A percentile compares a stretch with the other conserved stretches of the same genome.
phyloP scores from a whole-genome alignment of 345 rosid species.

The Anastatica hierochuntica region DNA sequence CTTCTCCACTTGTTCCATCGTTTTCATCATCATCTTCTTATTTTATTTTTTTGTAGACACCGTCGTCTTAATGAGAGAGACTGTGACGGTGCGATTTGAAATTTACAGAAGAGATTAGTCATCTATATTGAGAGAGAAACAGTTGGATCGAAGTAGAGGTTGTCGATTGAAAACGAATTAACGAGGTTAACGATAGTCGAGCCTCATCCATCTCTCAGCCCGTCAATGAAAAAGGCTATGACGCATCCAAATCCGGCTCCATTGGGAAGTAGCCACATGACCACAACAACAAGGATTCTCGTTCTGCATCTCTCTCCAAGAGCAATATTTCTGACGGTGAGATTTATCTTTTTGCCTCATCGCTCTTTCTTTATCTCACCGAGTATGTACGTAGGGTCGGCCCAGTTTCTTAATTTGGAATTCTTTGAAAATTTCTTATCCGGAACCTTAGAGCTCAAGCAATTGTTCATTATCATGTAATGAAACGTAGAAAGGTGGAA shows the following conservation, averaged over 20 bases:
- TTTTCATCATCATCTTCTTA: too few species aligned
- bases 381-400: neutral
- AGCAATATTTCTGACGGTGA: slow-evolving; percentile 52
- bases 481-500: too few species aligned
- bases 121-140: slow-evolving; percentile 27
- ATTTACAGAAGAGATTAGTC: neutral
- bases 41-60: too few species aligned
- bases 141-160: slow-evolving; percentile 49
- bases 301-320: slow-evolving; percentile 34
- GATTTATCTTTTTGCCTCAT: too few species aligned
- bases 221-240: slow-evolving; percentile 44
- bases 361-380: neutral
- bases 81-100: neutral
- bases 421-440: too few species aligned
- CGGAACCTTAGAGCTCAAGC: too few species aligned
- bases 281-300: neutral
- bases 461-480: too few species aligned
- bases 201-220: slow-evolving; percentile 8
- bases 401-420: neutral
- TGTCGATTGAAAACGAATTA: slow-evolving; percentile 64
- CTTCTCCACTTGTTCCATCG: too few species aligned
- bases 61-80: too few species aligned
- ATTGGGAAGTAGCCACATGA: neutral
- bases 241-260: neutral
- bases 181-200: slow-evolving; percentile 47